phyloP scores from a whole-genome alignment of 2,329 filamentous ascomycete species.

The Fusarium sublunatum region DNA sequence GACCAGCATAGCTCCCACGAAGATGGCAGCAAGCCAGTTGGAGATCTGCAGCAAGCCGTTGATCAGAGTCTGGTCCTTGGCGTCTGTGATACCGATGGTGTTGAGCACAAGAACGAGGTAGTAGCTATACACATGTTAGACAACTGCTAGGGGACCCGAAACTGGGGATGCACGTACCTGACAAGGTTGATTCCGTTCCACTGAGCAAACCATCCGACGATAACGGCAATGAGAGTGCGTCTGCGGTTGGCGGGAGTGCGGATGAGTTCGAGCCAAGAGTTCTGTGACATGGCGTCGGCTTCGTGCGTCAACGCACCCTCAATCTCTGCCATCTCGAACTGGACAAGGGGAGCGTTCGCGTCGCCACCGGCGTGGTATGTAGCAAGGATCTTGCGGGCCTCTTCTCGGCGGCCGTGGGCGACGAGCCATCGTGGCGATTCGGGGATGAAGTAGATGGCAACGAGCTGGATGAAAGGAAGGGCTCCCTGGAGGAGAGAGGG shows the following conservation, averaged over 20 bases:
- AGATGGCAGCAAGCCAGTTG: conserved; percentile 53
- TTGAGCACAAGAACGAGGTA: conserved; percentile 54
- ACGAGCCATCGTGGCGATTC: conserved; percentile 49
- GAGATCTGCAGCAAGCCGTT: conserved; percentile 50
- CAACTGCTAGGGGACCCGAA: too few relatives aligned
- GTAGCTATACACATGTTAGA: conserved; percentile 39
- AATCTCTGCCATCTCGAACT: conserved; percentile 57
- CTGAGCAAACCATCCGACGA: conserved; percentile 39
- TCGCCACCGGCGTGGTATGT: conserved; percentile 58
- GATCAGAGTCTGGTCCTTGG: conserved; percentile 50
- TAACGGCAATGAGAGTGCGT: conserved; percentile 36
- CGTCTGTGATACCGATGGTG: conserved; percentile 54
- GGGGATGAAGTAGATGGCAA: conserved; percentile 44
- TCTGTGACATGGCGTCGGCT: conserved; percentile 50
- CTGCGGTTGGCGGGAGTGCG: conserved; percentile 51
- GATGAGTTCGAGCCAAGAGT: conserved; percentile 53
- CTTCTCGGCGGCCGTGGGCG: conserved; percentile 48
- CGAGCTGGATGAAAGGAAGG: conserved; percentile 40
- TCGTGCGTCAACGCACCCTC: conserved; percentile 48
- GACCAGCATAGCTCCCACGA: conserved; percentile 53
- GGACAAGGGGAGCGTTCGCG: conserved; percentile 53
- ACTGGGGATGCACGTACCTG: neutral
- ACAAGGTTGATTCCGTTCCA: conserved; percentile 41
- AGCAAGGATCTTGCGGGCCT: conserved; percentile 53
- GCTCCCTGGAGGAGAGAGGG: conserved; percentile 44